These are phyloP conservation scores for Combretum micranthum DNA, from an alignment of 345 rosid species.

Conservation along the genomic window DNA sequence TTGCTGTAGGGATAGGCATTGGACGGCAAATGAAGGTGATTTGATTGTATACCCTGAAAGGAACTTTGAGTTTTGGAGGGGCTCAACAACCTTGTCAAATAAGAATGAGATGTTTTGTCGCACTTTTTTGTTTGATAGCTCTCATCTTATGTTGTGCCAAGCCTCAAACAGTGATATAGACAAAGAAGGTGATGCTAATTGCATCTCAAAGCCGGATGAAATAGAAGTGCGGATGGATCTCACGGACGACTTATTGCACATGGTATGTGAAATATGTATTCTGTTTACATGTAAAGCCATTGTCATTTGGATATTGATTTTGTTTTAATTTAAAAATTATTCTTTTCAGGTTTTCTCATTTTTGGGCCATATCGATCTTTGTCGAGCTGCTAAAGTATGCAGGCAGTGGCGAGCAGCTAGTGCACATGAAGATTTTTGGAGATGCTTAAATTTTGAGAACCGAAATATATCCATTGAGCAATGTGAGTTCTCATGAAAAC, in stretches of 20 bases:
- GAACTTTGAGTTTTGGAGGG: constrained; percentile 23
- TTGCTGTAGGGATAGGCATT: constrained; percentile 32
- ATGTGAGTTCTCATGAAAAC: constrained; percentile 44
- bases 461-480: constrained; percentile 68
- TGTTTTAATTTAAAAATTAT: background rate
- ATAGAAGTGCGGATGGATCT: constrained; percentile 79
- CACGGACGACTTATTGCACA: constrained; percentile 85
- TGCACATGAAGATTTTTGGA: constrained; percentile 98
- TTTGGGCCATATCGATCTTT: constrained; percentile 66
- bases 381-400: constrained; percentile 89
- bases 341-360: constrained; percentile 77
- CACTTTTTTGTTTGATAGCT: constrained; percentile 53
- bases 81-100: constrained; percentile 23
- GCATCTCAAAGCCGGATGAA: constrained; percentile 40
- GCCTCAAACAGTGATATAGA: constrained; percentile 33
- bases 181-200: constrained; percentile 34
- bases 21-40: constrained; percentile 29
- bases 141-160: constrained; percentile 33
- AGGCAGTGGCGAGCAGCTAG: constrained; percentile 92
- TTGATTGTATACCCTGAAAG: constrained; percentile 5
- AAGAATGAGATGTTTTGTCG: constrained; percentile 42
- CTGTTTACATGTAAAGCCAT: background rate
- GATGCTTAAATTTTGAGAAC: constrained; percentile 76
- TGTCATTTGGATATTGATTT: background rate
- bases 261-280: constrained; percentile 37